These are phyloP conservation scores for Stipa capillata DNA, from an alignment of 176 grass and related monocot species.

Conservation along the genomic window DNA sequence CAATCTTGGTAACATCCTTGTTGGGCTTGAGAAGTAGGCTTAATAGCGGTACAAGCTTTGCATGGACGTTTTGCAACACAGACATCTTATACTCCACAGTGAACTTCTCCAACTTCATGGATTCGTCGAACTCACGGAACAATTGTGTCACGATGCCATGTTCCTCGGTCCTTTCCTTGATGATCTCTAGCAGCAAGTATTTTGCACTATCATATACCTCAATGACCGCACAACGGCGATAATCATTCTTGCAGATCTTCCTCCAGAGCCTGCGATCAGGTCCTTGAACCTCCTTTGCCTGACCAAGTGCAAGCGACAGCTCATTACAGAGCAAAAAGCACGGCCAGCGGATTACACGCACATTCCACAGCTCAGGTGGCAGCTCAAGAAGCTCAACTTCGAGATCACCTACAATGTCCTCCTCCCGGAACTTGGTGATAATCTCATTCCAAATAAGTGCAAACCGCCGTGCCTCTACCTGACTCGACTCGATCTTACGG, in stretches of 20 bases:
- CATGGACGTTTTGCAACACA: conserved; percentile 46
- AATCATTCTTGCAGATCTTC: conserved; percentile 92
- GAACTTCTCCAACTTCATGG: conserved; percentile 57
- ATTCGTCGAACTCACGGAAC: conserved; percentile 62
- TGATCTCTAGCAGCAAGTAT: conserved; percentile 55
- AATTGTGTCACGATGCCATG: conserved; percentile 51
- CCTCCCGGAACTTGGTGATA: conserved; percentile 78
- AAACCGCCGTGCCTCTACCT: conserved; percentile 65
- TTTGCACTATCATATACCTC: conserved; percentile 92
- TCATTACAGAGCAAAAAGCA: conserved; percentile 91
- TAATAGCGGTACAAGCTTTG: conserved; percentile 48
- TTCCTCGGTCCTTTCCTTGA: conserved; percentile 67
- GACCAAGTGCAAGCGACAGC: conserved; percentile 72
- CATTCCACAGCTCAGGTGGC: conserved; percentile 70
- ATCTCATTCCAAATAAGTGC: conserved; percentile 96
- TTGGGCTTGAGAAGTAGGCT: conserved; percentile 41
- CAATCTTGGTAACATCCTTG: conserved; percentile 68
- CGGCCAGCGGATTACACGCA: conserved; percentile 90
- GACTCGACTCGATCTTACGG: conserved; percentile 79
- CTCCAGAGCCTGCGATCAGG: conserved; percentile 68
- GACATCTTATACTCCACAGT: conserved; percentile 75
- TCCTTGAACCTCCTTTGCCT: conserved; percentile 58
- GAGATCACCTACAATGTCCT: conserved; percentile 78
- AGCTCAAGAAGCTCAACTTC: conserved; percentile 83
- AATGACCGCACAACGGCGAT: conserved; percentile 73